These are phyloP conservation scores for Blumeriella jaapii DNA, from an alignment of 2,329 filamentous ascomycete genomes.

Conservation along the genomic window DNA sequence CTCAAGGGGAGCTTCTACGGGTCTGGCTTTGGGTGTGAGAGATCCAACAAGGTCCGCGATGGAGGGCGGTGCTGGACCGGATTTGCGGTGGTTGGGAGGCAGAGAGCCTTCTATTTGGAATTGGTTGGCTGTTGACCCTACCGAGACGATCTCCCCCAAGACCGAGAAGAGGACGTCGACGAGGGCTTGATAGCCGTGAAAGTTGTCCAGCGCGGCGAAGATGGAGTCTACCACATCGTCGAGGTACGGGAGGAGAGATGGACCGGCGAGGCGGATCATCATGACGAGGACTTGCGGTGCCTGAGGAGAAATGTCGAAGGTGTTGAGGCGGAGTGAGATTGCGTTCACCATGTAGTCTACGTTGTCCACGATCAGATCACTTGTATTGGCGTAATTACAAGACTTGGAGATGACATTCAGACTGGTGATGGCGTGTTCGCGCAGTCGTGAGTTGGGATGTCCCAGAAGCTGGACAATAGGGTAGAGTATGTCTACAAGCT, in stretches of 20 bases:
- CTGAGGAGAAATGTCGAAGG: constrained; percentile 83
- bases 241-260: constrained; percentile 70
- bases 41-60: constrained; percentile 41
- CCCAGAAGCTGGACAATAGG: constrained; percentile 83
- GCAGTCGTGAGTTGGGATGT: constrained; percentile 53
- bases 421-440: constrained; percentile 71
- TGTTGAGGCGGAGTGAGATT: constrained; percentile 77
- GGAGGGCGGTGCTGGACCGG: constrained; percentile 27
- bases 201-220: constrained; percentile 86
- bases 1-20: constrained; percentile 7
- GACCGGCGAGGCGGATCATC: constrained; percentile 84
- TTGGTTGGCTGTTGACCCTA: constrained; percentile 53
- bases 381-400: constrained; percentile 64
- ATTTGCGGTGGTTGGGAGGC: constrained; percentile 33
- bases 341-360: constrained; percentile 96
- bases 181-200: constrained; percentile 80
- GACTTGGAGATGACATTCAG: constrained; percentile 68
- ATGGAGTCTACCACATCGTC: constrained; percentile 87
- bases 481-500: constrained; percentile 85
- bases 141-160: constrained; percentile 69
- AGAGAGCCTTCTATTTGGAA: constrained; percentile 29
- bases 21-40: constrained; percentile 39
- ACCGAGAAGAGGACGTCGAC: constrained; percentile 80
- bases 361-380: constrained; percentile 75
- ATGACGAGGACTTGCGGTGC: constrained; percentile 84